Base-by-base conservation (phyloP, 106 monocot genomes). In the Agapanthus africanus region DNA sequence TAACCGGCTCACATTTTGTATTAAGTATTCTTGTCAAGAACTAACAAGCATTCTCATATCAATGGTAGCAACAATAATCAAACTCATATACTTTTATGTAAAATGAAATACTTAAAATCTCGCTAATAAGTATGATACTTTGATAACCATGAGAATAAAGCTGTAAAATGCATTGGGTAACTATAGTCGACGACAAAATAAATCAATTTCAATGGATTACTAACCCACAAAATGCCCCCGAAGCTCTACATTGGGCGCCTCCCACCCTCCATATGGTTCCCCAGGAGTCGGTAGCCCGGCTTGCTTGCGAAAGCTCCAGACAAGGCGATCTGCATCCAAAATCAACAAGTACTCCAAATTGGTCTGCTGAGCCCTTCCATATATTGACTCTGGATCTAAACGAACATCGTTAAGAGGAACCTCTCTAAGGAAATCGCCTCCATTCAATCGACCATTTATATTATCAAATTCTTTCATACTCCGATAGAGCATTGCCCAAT, bases 241-340 rank as follows among this genome's bases (percentile, higher is more conserved):
- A 54, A 95, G 83, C 75, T 95, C 88, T 7, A 78, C 60, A 40
- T 75, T 40, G 8, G 88, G 74, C 22, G 62, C 75, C 70, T 95
- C 95, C 95, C 95, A 95, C 15, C 95, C 95, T 40, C 91, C 95
- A 63, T 95, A 95, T 6, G 91, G 83, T 28, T 41, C 38, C 7
- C 91, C 88, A 9, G 79, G 81, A 65, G 81, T 67, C 5, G 74
- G 63, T 1, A 95, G 56, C 19, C 91, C 95, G 39, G 91, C 85
- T 40, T 85, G 79, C 37, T 86, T 88, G 37, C 95, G 60, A 47
- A 88, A 95, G 71, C 79, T 95, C 88, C 88, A 91, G 23, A 88
- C 91, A 25, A 95, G 33, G 13, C 79, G 32, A 82, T 95, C 91
- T 8, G 80, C 79, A 69, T 95, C 91, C 52, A 95, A 73, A 51